phyloP scores from a whole-genome alignment of 805 yeast genomes.

The Hyphopichia homilentoma region DNA sequence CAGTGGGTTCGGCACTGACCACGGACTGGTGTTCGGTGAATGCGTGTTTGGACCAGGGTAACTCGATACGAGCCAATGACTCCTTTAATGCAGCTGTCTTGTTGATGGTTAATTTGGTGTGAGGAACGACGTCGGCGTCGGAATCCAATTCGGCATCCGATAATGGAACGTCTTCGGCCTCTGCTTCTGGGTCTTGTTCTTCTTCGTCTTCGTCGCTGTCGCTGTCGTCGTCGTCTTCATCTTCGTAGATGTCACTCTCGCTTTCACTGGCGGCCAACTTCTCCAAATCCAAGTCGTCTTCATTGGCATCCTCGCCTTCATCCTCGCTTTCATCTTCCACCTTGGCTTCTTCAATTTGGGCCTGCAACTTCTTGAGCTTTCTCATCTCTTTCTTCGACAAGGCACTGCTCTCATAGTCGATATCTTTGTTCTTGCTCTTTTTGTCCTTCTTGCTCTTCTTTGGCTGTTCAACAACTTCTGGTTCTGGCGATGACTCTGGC shows the following conservation, averaged over 20 bases:
- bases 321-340: conserved; percentile 24
- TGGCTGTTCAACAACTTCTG: conserved; percentile 5
- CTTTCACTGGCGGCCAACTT: conserved; percentile 55
- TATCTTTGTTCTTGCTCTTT: conserved; percentile 9
- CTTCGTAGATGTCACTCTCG: conserved; percentile 35
- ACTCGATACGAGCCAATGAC: conserved; percentile 59
- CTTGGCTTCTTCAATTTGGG: conserved; percentile 17
- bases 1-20: conserved; percentile 57
- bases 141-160: conserved; percentile 92
- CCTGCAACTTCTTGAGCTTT: conserved; percentile 48
- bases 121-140: conserved; percentile 92
- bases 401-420: conserved; percentile 44
- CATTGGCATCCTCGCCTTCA: conserved; percentile 28
- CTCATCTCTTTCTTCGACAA: conserved; percentile 65
- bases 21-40: conserved; percentile 84
- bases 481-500: conserved; percentile 5
- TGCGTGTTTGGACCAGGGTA: conserved; percentile 62
- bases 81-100: conserved; percentile 80
- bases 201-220: conserved; percentile 27
- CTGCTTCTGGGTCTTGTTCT: conserved; percentile 53
- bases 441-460: conserved; percentile 8
- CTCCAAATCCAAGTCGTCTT: conserved; percentile 46
- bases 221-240: conserved; percentile 30
- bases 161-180: conserved; percentile 75
- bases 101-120: conserved; percentile 84